Evolutionary conservation across 805 yeast species (phyloP).

Genomic region (Blastobotrys peoriensis): DNA sequence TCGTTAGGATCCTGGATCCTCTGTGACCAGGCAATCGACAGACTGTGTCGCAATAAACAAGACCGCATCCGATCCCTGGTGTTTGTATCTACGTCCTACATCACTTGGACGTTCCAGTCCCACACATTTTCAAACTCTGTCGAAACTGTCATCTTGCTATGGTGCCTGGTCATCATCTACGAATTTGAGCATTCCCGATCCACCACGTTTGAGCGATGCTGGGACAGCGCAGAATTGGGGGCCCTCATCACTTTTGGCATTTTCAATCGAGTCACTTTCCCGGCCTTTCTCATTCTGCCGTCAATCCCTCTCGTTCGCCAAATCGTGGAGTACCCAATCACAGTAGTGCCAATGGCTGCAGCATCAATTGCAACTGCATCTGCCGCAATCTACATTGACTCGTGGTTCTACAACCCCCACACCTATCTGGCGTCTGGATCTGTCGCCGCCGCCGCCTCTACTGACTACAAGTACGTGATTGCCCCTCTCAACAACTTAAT

Average conservation of each 20-base stretch:
- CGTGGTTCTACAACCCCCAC: constrained; percentile 33
- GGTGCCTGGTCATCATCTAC: constrained; percentile 46
- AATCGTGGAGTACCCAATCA: constrained; percentile 32
- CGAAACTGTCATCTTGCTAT: constrained; percentile 51
- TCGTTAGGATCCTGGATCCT: constrained; percentile 34
- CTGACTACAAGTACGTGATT: constrained; percentile 37
- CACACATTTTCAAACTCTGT: constrained; percentile 87
- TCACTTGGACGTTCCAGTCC: constrained; percentile 72
- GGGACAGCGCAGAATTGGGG: constrained; percentile 43
- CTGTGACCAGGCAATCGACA: constrained; percentile 39
- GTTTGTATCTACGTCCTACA: constrained; percentile 51
- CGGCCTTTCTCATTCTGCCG: constrained; percentile 69
- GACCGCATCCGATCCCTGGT: constrained; percentile 38
- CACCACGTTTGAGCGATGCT: constrained; percentile 24
- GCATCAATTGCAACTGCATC: constrained; percentile 35
- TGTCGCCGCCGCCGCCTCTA: not conserved
- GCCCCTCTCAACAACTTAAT: constrained; percentile 72
- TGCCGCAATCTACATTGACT: constrained; percentile 47
- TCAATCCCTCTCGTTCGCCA: constrained; percentile 40
- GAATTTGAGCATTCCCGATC: constrained; percentile 25
- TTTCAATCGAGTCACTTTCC: constrained; percentile 82
- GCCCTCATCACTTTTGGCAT: constrained; percentile 54
- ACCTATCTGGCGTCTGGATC: constrained; percentile 1
- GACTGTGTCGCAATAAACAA: constrained; percentile 43
- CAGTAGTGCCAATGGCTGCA: constrained; percentile 28